These are phyloP conservation scores for Celoporthe dispersa DNA, from an alignment of 2,329 filamentous ascomycete genomes.

Conservation along the genomic window DNA sequence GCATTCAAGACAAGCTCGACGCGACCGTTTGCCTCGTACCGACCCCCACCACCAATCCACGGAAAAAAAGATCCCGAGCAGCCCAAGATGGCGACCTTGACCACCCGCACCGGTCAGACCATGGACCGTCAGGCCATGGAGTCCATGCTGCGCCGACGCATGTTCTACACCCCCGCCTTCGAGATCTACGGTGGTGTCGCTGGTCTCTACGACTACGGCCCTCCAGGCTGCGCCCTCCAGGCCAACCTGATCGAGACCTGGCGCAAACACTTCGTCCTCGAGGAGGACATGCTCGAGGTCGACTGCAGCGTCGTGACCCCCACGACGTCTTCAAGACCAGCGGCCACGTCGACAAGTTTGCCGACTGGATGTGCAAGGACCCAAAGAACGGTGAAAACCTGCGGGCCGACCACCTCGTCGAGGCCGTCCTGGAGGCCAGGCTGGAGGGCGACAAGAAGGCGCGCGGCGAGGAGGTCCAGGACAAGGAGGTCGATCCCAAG, in stretches of 20 bases:
- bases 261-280: slow-evolving; percentile 91
- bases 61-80: background rate
- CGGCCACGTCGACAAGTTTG: slow-evolving; percentile 97
- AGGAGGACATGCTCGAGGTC: slow-evolving; percentile 94
- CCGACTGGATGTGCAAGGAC: slow-evolving; percentile 99
- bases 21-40: slow-evolving; percentile 24
- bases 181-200: slow-evolving; percentile 92
- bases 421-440: slow-evolving; percentile 86
- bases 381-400: slow-evolving; percentile 97
- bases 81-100: slow-evolving; percentile 41
- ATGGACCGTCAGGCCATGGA: slow-evolving; percentile 84
- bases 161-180: slow-evolving; percentile 95
- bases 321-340: slow-evolving; percentile 92
- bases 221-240: slow-evolving; percentile 83
- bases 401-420: slow-evolving; percentile 93
- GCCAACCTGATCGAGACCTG: slow-evolving; percentile 87
- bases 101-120: slow-evolving; percentile 86
- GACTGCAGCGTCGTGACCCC: slow-evolving; percentile 92
- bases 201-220: slow-evolving; percentile 92
- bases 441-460: slow-evolving; percentile 92
- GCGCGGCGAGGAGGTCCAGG: slow-evolving; percentile 78
- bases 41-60: background rate
- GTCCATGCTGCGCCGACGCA: slow-evolving; percentile 80
- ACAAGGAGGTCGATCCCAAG: slow-evolving; percentile 71
- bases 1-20: slow-evolving; percentile 20